These are phyloP conservation scores for Microdochium nivale DNA, from an alignment of 2,329 filamentous ascomycete species.

Conservation along the genomic window DNA sequence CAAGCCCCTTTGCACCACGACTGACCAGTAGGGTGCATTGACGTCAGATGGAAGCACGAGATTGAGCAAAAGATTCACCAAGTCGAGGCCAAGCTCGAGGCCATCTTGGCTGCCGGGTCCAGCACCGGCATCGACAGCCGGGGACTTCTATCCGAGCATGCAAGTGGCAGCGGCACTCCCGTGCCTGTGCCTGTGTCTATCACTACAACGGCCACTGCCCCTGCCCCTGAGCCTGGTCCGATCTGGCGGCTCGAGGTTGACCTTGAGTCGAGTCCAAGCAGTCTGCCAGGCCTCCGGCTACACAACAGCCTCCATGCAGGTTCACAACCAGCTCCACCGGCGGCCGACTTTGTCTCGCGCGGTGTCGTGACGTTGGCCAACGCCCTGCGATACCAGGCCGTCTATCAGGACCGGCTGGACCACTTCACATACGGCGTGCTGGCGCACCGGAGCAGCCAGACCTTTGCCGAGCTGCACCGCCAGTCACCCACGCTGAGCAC, in stretches of 20 bases:
- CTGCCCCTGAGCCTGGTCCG: neutral
- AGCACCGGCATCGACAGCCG: neutral
- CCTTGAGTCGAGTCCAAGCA: conserved; percentile 3
- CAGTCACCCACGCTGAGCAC: conserved; percentile 45
- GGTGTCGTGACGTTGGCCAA: conserved; percentile 35
- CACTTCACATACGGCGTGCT: conserved; percentile 37
- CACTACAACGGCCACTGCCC: neutral
- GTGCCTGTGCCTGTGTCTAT: neutral
- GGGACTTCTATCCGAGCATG: too few species aligned
- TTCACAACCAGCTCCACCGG: neutral
- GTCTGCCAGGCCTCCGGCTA: conserved; percentile 2
- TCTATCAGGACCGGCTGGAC: conserved; percentile 41
- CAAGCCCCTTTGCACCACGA: neutral
- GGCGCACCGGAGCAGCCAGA: conserved; percentile 33
- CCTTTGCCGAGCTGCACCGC: conserved; percentile 41
- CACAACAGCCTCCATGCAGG: neutral
- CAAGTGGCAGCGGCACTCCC: neutral
- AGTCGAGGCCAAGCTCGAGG: conserved; percentile 1
- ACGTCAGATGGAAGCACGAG: conserved; percentile 3
- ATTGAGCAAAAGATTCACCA: conserved; percentile 3
- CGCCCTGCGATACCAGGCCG: conserved; percentile 38
- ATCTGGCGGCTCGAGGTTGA: conserved; percentile 2
- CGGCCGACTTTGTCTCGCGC: conserved; percentile 23
- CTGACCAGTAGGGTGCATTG: neutral
- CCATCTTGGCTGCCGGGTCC: neutral